Evolutionary conservation across 2,329 filamentous ascomycete genomes (phyloP).

Genomic region (Monosporascus sp.): DNA sequence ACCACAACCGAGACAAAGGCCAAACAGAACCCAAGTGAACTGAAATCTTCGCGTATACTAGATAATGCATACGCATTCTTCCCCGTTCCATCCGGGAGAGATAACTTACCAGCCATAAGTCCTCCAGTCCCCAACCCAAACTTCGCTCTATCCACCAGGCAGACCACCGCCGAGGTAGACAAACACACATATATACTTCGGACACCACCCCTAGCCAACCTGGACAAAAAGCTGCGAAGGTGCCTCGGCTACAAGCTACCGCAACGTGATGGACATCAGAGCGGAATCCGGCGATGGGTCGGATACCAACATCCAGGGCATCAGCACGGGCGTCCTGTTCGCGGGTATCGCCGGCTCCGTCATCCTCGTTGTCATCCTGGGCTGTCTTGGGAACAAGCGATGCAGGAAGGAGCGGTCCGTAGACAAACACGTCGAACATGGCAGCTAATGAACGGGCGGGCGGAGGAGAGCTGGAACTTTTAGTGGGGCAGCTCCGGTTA

Average conservation of each 20-base stretch:
- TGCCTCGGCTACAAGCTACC: background rate
- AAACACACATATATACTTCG: background rate
- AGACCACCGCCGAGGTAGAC: background rate
- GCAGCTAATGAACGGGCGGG: background rate
- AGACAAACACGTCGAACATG: background rate
- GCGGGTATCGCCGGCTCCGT: constrained; percentile 30
- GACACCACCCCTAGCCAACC: background rate
- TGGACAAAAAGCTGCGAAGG: background rate
- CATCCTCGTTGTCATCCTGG: constrained; percentile 25
- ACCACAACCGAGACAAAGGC: too few relatives aligned
- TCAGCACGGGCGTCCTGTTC: constrained; percentile 27
- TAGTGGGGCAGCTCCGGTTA: background rate
- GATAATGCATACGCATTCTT: too few relatives aligned
- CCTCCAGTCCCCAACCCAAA: too few relatives aligned
- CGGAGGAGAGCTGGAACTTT: background rate
- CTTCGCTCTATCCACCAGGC: too few relatives aligned
- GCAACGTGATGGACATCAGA: background rate
- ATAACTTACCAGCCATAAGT: too few relatives aligned
- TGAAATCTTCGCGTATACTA: too few relatives aligned
- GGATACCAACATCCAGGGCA: constrained; percentile 6
- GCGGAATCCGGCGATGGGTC: background rate
- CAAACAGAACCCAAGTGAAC: too few relatives aligned
- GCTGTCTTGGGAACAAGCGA: background rate
- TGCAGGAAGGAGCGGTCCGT: background rate
- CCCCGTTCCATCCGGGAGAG: too few relatives aligned